A percentile compares a stretch with the other conserved stretches of the same genome.
Evolutionary conservation across 2,329 filamentous ascomycete genomes (phyloP).

Genomic region (Nannizzia gypsea): DNA sequence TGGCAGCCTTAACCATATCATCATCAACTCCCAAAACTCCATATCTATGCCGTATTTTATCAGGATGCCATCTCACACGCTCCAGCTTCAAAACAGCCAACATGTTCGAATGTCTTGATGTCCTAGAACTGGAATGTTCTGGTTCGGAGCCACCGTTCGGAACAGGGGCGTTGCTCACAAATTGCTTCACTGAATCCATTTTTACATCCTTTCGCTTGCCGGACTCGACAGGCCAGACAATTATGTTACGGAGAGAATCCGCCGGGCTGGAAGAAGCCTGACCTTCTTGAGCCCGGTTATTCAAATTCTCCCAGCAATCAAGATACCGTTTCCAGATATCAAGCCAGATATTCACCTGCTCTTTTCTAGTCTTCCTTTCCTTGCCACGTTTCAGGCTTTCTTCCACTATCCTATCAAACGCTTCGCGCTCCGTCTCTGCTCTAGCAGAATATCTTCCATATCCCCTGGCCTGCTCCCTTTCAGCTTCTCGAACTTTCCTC

Average conservation of each 20-base stretch:
- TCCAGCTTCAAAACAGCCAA: constrained; percentile 60
- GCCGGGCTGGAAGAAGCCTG: constrained; percentile 9
- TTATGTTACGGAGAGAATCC: constrained; percentile 28
- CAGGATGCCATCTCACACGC: constrained; percentile 89
- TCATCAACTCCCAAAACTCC: constrained; percentile 58
- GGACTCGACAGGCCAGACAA: constrained; percentile 63
- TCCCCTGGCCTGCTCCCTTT: constrained; percentile 34
- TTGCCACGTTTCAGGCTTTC: constrained; percentile 55
- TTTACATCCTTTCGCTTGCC: constrained; percentile 47
- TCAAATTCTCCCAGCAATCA: constrained; percentile 48
- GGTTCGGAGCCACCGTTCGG: not conserved
- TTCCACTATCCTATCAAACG: constrained; percentile 54
- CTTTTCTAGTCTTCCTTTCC: constrained; percentile 46
- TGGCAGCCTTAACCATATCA: constrained; percentile 64
- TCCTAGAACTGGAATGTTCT: not conserved
- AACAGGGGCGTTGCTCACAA: constrained; percentile 50
- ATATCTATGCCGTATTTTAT: constrained; percentile 89
- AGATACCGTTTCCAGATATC: constrained; percentile 55
- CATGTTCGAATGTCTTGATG: constrained; percentile 24
- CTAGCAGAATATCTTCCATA: constrained; percentile 17
- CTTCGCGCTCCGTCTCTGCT: constrained; percentile 23
- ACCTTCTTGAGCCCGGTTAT: constrained; percentile 15
- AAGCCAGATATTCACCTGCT: constrained; percentile 32
- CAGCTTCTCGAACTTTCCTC: constrained; percentile 41
- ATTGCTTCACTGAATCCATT: constrained; percentile 52